phyloP scores from a whole-genome alignment of 768 basidiomycete species.

The Ramaria rubella region DNA sequence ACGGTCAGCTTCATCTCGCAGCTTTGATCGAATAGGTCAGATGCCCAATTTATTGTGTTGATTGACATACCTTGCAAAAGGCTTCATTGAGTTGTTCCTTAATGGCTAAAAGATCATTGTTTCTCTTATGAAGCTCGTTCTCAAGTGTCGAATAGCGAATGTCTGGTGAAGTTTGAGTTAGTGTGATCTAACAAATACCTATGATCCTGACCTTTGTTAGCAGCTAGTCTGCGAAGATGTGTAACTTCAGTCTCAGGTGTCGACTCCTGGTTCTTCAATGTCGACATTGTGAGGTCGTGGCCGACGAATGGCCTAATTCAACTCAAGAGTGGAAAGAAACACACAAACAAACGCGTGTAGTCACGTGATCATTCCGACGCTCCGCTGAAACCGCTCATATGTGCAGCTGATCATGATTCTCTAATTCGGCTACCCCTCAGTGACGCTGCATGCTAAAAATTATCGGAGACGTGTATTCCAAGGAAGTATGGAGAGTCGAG shows the following conservation, averaged over 20 bases:
- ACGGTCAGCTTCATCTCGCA: constrained; percentile 50
- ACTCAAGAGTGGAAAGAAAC: neutral
- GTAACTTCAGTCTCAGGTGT: neutral
- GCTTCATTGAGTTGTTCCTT: constrained; percentile 30
- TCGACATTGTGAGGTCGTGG: neutral
- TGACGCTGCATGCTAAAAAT: too few relatives aligned
- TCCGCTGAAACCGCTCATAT: too few relatives aligned
- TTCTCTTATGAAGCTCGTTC: constrained; percentile 27
- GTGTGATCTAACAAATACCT: neutral
- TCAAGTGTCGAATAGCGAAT: constrained; percentile 1
- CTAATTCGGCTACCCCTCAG: too few relatives aligned
- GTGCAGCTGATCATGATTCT: too few relatives aligned
- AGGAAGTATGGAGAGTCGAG: too few relatives aligned
- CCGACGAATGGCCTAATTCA: neutral
- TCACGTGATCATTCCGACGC: neutral
- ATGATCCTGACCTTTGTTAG: constrained; percentile 2
- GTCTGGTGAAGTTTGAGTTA: neutral
- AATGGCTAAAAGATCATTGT: constrained; percentile 30
- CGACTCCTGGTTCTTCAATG: constrained; percentile 6
- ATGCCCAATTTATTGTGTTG: neutral
- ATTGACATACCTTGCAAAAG: constrained; percentile 28
- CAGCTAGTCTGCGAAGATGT: constrained; percentile 5
- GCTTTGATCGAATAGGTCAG: constrained; percentile 29
- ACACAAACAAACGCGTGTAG: neutral
- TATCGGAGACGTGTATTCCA: too few relatives aligned